These are phyloP conservation scores for Salix suchowensis DNA, from an alignment of 345 rosid species.

Conservation along the genomic window DNA sequence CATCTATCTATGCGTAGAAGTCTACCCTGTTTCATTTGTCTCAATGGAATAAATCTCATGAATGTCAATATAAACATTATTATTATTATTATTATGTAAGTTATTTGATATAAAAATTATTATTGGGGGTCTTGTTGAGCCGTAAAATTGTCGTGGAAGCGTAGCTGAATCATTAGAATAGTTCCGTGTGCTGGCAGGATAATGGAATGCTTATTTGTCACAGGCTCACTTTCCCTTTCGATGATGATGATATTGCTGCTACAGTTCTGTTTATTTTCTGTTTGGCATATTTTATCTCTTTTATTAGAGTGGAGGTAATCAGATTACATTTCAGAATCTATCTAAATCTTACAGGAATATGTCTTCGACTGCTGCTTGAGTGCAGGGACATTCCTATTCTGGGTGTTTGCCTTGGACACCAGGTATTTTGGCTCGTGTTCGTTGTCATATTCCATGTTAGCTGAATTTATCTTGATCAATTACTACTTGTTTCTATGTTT, in stretches of 20 bases:
- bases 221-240: background rate
- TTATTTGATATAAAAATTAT: background rate
- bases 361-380: conserved; percentile 74
- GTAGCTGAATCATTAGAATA: background rate
- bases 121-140: background rate
- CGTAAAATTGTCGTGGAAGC: background rate
- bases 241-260: background rate
- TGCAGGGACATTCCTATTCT: conserved; percentile 85
- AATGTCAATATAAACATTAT: background rate
- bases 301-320: conserved; percentile 9
- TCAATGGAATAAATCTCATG: background rate
- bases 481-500: background rate
- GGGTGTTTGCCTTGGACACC: conserved; percentile 96
- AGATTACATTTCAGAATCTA: conserved; percentile 17
- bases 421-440: conserved; percentile 40
- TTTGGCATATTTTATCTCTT: background rate
- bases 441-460: background rate
- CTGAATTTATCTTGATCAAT: background rate
- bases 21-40: background rate
- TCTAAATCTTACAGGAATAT: conserved; percentile 60
- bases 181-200: background rate
- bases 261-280: conserved; percentile 2
- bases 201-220: background rate
- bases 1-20: background rate
- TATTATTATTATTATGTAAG: background rate